Percentiles rank a stretch among this genome's conserved stretches.
These are phyloP conservation scores for Sclerospora graminicola DNA, from an alignment of 352 stramenopile genomes.

Conservation along the genomic window DNA sequence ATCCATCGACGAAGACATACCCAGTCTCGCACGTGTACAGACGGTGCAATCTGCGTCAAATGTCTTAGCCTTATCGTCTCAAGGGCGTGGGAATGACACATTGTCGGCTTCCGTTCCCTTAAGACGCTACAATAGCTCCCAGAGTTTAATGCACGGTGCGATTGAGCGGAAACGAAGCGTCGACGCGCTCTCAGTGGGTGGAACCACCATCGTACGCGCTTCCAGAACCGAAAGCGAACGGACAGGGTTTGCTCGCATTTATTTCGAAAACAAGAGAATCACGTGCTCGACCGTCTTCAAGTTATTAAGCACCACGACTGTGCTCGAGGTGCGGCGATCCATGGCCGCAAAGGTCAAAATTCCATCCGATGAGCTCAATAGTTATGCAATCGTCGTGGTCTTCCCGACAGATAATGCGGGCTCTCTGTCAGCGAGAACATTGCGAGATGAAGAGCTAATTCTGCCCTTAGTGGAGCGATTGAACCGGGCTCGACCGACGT, in stretches of 20 bases:
- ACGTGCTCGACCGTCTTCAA: conserved; percentile 79
- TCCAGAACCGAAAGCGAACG: conserved; percentile 23
- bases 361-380: conserved; percentile 39
- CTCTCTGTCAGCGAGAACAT: conserved; percentile 52
- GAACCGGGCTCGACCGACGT: conserved; percentile 33
- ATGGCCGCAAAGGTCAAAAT: conserved; percentile 83
- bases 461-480: conserved; percentile 58
- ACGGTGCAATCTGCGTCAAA: conserved; percentile 20
- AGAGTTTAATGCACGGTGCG: conserved; percentile 14
- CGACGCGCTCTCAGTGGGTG: conserved; percentile 1
- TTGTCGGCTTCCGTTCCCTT: conserved; percentile 18
- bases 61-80: conserved; percentile 17
- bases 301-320: conserved; percentile 47
- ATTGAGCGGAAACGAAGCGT: conserved; percentile 18
- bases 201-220: conserved; percentile 13
- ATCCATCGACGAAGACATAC: too few species aligned
- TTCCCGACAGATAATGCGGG: conserved; percentile 52
- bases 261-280: conserved; percentile 76
- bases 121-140: conserved; percentile 22
- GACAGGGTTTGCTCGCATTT: conserved; percentile 71
- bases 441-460: conserved; percentile 74
- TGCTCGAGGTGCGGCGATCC: conserved; percentile 65
- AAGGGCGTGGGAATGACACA: conserved; percentile 5
- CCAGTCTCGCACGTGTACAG: neutral
- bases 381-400: conserved; percentile 76